Conservation (phyloP, 83 land plant genomes). For the Isoetes engelmannii region DNA sequence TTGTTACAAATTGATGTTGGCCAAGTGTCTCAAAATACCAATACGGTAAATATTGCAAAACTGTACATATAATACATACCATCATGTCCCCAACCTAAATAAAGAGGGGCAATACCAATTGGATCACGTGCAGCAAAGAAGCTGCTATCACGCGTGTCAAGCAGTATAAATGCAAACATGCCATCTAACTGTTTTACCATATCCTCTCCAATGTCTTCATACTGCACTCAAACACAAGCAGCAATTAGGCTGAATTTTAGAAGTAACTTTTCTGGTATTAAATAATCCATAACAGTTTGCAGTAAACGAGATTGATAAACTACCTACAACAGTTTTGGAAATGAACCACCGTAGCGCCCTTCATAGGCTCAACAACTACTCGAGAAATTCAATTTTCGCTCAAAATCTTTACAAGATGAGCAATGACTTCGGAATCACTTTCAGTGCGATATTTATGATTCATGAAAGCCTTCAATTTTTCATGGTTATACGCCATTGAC, state of each 20-base stretch:
- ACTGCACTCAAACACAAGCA: conserved; percentile 30
- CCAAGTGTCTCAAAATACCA: background rate
- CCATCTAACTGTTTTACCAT: conserved; percentile 92
- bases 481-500: conserved; percentile 98
- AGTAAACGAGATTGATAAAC: no score
- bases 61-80: conserved; percentile 39
- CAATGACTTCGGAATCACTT: conserved; percentile 96
- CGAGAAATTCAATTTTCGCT: no score
- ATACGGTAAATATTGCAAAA: background rate
- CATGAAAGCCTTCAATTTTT: conserved; percentile 47
- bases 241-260: no score
- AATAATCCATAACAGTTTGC: no score
- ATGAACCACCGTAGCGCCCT: no score
- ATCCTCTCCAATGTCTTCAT: conserved; percentile 93
- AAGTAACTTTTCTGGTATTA: no score
- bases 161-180: conserved; percentile 97
- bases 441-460: conserved; percentile 57
- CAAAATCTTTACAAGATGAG: conserved; percentile 71
- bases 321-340: no score
- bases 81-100: conserved; percentile 97
- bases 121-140: conserved; percentile 96
- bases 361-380: no score
- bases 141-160: conserved; percentile 83
- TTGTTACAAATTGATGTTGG: no score
- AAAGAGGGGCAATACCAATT: conserved; percentile 96